Evolutionary conservation across 2,329 filamentous ascomycete species (phyloP).

Genomic region (Botrytis galanthina): DNA sequence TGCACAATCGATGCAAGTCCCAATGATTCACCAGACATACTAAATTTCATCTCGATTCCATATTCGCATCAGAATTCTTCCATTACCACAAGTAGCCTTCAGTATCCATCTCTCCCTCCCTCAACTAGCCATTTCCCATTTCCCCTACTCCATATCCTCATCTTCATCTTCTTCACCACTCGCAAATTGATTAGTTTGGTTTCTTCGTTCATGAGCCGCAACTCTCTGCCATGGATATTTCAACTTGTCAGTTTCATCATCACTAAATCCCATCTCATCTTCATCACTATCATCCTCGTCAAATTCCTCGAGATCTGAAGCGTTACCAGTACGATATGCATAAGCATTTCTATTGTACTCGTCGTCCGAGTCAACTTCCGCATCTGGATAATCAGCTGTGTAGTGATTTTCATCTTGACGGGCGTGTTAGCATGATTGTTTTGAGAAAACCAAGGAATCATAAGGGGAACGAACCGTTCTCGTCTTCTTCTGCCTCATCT

Average conservation of each 20-base stretch:
- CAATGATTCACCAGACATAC: not conserved
- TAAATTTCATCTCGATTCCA: not conserved
- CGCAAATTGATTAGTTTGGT: not conserved
- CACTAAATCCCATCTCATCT: constrained; percentile 31
- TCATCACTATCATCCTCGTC: constrained; percentile 31
- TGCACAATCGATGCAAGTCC: not conserved
- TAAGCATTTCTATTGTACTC: constrained; percentile 59
- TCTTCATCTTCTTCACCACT: constrained; percentile 6
- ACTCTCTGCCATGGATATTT: constrained; percentile 34
- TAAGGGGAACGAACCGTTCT: constrained; percentile 53
- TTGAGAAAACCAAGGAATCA: not conserved
- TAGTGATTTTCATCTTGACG: constrained; percentile 72
- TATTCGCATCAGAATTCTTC: not conserved
- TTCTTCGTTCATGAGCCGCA: not conserved
- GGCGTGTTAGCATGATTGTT: constrained; percentile 22
- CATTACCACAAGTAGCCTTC: not conserved
- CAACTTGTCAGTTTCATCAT: constrained; percentile 31
- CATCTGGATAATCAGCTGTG: constrained; percentile 76
- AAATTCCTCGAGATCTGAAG: constrained; percentile 37
- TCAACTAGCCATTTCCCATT: not conserved
- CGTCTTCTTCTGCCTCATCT: constrained; percentile 63
- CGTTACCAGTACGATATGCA: constrained; percentile 47
- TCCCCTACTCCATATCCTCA: not conserved
- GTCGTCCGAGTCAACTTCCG: constrained; percentile 72
- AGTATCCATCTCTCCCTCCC: too few species aligned